Evolutionary conservation across 2,329 filamentous ascomycete species (phyloP), one percentile per base, ranked within the genome.

Genomic region (Aspergillus glaucus): DNA sequence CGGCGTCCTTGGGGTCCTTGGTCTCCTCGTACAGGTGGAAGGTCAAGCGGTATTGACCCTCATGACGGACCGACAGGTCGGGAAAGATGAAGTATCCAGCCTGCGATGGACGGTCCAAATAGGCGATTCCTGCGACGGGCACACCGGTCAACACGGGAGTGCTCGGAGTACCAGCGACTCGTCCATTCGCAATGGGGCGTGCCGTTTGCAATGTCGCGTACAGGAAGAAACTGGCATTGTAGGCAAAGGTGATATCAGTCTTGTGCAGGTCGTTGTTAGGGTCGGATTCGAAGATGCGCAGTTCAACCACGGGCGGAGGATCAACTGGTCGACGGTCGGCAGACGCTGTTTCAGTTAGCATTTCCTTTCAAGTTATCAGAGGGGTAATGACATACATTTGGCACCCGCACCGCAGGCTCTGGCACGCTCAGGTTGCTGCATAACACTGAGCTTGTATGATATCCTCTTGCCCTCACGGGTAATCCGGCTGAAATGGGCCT

Each of bases 191-290:
- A 51, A 96, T 86, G 26, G 84, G 81, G 34, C 91, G 87, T 24
- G 89, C 87, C 59, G 88, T 84, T 64, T 96, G 90, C 50, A 98
- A 78, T 5, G 90, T 96, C 45, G 91, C 88, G 62, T 89, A 97
- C 37, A 97, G 84, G 73, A 98, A 97, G 79, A 97, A 97, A 71
- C 95, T 95, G 64, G 91, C 91, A 64, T 95, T 92, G 75, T 96
- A 95, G 50, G 83, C 80, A 62, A 95, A 95, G 2, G 93, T 97
- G 62, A 90, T 81, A 52, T 90, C 86, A 48, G 79, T 79, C 45
- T 76, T 71, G 44, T 80, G 77, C 21, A 83, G 76, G 22, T 83
- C 80, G 48, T 75, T 75, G 53, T 63, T 67, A 14, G 71, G 67
- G 22, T 73, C 67, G 8, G 69, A 87, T 64, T 95, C 87, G 60